phyloP scores from a whole-genome alignment of 1,284 basidiomycete genomes.

The Apiotrichum laibachii region DNA sequence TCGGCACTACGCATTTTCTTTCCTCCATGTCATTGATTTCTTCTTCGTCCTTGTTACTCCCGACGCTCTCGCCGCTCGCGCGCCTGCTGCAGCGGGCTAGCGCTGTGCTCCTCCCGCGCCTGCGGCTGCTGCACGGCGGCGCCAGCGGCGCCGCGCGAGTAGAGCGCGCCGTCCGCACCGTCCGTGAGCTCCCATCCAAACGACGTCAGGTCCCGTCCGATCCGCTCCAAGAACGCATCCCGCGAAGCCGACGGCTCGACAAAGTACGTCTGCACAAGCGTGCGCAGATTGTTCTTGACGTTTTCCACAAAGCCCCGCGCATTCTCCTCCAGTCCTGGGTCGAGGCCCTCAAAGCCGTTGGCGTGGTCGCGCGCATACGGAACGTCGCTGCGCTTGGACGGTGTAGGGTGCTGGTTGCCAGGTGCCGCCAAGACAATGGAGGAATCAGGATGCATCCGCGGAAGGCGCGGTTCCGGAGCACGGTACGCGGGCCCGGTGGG shows the following conservation, averaged over 20 bases:
- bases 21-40: background rate
- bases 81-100: no score
- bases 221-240: constrained; percentile 43
- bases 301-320: constrained; percentile 44
- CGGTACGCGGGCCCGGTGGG: constrained; percentile 12
- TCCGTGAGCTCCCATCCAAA: constrained; percentile 42
- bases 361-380: constrained; percentile 24
- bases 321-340: constrained; percentile 33
- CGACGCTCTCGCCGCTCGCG: no score
- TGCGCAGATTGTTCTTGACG: constrained; percentile 41
- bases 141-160: background rate
- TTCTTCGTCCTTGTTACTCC: background rate
- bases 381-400: constrained; percentile 6
- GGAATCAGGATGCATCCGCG: constrained; percentile 3
- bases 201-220: constrained; percentile 39
- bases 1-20: background rate
- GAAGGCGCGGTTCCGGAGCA: constrained; percentile 13
- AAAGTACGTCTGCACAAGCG: constrained; percentile 36
- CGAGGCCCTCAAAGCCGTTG: constrained; percentile 37
- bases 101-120: no score
- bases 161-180: constrained; percentile 33
- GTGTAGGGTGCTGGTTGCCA: constrained; percentile 5
- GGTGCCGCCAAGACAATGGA: constrained; percentile 10
- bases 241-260: constrained; percentile 26
- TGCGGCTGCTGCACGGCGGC: no score